Evolutionary conservation across 139 green algal genomes (phyloP), one percentile per base, ranked within the genome.

Genomic region (Tetraselmis striata): DNA sequence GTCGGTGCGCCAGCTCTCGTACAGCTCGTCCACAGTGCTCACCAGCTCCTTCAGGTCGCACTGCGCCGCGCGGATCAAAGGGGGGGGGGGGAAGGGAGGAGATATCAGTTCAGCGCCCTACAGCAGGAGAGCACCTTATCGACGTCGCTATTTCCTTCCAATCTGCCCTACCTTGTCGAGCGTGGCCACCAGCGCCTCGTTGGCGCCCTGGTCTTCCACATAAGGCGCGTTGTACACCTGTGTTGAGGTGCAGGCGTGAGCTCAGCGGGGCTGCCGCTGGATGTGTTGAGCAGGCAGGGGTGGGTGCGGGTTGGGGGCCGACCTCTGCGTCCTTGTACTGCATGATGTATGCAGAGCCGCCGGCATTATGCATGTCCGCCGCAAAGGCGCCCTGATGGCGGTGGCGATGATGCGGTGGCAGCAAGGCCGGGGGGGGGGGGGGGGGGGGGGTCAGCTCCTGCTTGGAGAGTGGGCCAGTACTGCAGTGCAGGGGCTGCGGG

Each of bases 11-110:
- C 91, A 96, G 23, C 28, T 87, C 1, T 25, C 29, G 86, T 83
- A 95, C 2, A 83, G 89, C 26, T 93, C 86, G 80, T 96, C 87
- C 25, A 95, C 88, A 28, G 85, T 80, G 22, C 23, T 28, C 26
- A 92, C 81, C 79, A 93, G 83, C 59, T 83, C 83, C 5, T 80
- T 28, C 29, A 85, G 94, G 77, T 94, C 88, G 0, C 91, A 31
- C 81, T 84, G 81, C 0, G n/a, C n/a, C n/a, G n/a, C n/a, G n/a
- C 45, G 45, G 45, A 67, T 25, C 11, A 18, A 67, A 67, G 45
- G 45, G 11, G 45, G 45, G 18, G 45, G 45, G 45, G 45, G n/a
- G n/a, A n/a, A n/a, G n/a, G n/a, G n/a, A n/a, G n/a, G n/a, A n/a
- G n/a, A n/a, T n/a, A n/a, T n/a, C n/a, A n/a, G n/a, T n/a, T n/a